Base-by-base conservation (phyloP, 441 rosid genomes). In the Hura crepitans region DNA sequence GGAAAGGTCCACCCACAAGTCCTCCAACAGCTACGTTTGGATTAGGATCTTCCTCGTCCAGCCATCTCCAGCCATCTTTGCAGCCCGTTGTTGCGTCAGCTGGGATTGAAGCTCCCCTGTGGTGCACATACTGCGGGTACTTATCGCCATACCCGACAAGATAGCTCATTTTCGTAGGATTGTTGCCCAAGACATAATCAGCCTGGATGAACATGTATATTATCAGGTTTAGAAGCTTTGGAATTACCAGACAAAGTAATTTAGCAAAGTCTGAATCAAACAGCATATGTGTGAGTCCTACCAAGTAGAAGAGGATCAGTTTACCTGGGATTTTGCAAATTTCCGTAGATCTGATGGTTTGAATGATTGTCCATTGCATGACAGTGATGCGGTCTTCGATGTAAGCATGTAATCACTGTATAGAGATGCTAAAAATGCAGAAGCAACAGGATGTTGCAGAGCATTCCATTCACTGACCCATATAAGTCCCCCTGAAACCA, bases 1-100 rank as follows among this genome's bases (percentile, higher is more conserved):
- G 70, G 86, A 92, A 95, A 0, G 99, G 98, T 0, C 99, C 98
- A 15, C 98, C 99, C 0, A 95, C 90, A 15, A 95, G 89, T 66
- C 81, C 99, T 75, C 46, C 99, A 3, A 65, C 23, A 0, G 99
- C 99, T 60, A 87, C 75, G 30, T 95, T 90, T 5, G 99, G 99
- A 80, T 95, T 85, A 25, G 98, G 93, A 7, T 83, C 46, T 0
- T 84, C 75, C 6, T 91, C 81, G 4, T 82, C 72, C 2, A 89
- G 81, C 91, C 92, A 90, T 73, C 83, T 81, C 78, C 78, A 80
- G 17, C 98, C 98, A 6, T 82, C 92, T 0, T 74, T 84, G 86
- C 98, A 93, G 2, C 92, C 30, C 63, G 79, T 35, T 46, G 79
- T 23, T 78, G 74, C 97, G 79, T 86, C 83, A 5, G 65, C 15